phyloP scores from a whole-genome alignment of 208 protist species.

The Crithidia fasciculata region DNA sequence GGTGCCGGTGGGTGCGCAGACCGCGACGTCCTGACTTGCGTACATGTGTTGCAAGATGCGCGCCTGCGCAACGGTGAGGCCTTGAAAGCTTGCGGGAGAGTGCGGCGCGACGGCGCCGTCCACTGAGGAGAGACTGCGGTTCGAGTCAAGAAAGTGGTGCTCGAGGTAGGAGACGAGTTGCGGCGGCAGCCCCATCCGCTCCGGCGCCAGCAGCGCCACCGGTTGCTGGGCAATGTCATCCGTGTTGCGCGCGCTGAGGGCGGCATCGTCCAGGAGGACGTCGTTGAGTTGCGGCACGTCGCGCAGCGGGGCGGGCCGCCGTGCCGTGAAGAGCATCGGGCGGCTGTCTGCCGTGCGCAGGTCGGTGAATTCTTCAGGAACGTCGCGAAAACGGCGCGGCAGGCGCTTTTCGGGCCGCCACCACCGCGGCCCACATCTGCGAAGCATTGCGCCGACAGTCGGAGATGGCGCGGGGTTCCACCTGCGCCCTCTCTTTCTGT shows the following conservation, averaged over 20 bases:
- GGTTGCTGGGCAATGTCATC: conserved; percentile 47
- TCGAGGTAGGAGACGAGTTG: conserved; percentile 70
- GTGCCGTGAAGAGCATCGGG: conserved; percentile 83
- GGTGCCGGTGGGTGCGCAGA: conserved; percentile 89
- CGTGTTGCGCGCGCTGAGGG: conserved; percentile 29
- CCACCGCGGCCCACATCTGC: conserved; percentile 19
- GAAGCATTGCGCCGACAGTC: conserved; percentile 19
- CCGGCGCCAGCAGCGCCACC: conserved; percentile 67
- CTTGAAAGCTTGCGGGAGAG: conserved; percentile 10
- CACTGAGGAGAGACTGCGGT: conserved; percentile 12
- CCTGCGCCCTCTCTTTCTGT: no score
- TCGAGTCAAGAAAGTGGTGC: conserved; percentile 38
- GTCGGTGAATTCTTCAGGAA: conserved; percentile 87
- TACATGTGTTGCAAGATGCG: conserved; percentile 89
- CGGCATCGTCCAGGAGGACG: conserved; percentile 58
- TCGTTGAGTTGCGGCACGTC: conserved; percentile 58
- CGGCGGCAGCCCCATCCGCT: conserved; percentile 87
- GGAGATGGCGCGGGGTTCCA: not conserved
- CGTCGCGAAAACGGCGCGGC: conserved; percentile 77
- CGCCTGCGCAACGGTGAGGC: conserved; percentile 84
- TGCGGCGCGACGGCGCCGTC: not conserved
- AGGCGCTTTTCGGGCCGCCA: conserved; percentile 78
- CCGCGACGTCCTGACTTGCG: conserved; percentile 79
- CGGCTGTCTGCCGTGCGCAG: conserved; percentile 62
- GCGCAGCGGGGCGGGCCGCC: conserved; percentile 69